These are phyloP conservation scores for Kuraishia hungarica DNA, from an alignment of 805 yeast species.

Conservation along the genomic window DNA sequence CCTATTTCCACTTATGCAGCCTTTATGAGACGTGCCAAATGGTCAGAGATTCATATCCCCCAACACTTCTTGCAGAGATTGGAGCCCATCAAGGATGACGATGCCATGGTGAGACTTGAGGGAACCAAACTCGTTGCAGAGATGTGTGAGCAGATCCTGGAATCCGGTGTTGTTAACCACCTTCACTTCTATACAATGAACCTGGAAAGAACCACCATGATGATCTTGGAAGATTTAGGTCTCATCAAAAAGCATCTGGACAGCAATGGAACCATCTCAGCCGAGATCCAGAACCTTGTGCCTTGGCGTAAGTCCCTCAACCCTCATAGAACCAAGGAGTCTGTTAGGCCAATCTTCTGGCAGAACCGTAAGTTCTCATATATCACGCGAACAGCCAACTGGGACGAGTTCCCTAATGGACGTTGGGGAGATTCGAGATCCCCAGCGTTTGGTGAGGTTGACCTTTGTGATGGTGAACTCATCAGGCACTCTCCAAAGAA, in stretches of 20 bases:
- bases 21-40: constrained; percentile 85
- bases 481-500: constrained; percentile 76
- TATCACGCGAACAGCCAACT: constrained; percentile 79
- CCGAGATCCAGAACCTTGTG: constrained; percentile 19
- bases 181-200: constrained; percentile 97
- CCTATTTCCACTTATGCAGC: constrained; percentile 95
- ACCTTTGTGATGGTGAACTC: constrained; percentile 68
- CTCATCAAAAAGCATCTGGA: constrained; percentile 24
- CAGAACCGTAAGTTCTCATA: constrained; percentile 87
- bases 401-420: constrained; percentile 99
- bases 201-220: constrained; percentile 81
- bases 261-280: not conserved
- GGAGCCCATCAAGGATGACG: constrained; percentile 85
- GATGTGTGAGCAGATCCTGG: constrained; percentile 68
- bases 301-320: constrained; percentile 94
- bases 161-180: constrained; percentile 71
- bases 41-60: constrained; percentile 87
- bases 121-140: constrained; percentile 79
- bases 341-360: constrained; percentile 95
- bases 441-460: constrained; percentile 92
- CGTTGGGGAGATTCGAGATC: constrained; percentile 98
- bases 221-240: constrained; percentile 73
- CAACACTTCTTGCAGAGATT: constrained; percentile 57
- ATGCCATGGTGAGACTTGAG: constrained; percentile 72
- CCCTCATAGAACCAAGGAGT: constrained; percentile 69